Conservation (phyloP, 2,329 filamentous ascomycete genomes). For the Aspergillus quadricinctus region DNA sequence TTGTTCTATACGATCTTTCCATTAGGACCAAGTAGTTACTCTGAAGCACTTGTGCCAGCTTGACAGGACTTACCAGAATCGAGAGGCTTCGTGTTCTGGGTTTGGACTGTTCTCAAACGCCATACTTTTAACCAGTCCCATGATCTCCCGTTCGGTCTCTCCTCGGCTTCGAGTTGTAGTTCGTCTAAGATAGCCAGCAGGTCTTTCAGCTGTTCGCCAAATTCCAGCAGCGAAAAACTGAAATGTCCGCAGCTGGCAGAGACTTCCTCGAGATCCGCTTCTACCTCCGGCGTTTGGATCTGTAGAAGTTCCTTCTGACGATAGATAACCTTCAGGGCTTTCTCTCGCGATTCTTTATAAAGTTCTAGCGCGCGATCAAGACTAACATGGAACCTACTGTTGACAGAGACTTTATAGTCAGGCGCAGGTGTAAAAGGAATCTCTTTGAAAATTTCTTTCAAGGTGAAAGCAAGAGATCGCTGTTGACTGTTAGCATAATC, state of each 20-base stretch:
- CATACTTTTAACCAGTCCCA: slow-evolving; percentile 91
- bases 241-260: slow-evolving; percentile 98
- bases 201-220: slow-evolving; percentile 81
- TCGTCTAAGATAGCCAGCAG: slow-evolving; percentile 84
- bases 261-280: slow-evolving; percentile 94
- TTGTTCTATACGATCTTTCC: slow-evolving; percentile 11
- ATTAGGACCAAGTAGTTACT: background rate
- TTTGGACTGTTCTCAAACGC: slow-evolving; percentile 36
- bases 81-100: slow-evolving; percentile 17
- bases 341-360: slow-evolving; percentile 70
- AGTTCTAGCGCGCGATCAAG: slow-evolving; percentile 74
- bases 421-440: slow-evolving; percentile 71
- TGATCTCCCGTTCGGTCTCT: slow-evolving; percentile 57
- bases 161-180: slow-evolving; percentile 64
- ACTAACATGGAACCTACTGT: slow-evolving; percentile 75
- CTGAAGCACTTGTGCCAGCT: slow-evolving; percentile 1
- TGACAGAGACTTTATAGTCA: slow-evolving; percentile 65
- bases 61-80: slow-evolving; percentile 28
- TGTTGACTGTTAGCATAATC: slow-evolving; percentile 21
- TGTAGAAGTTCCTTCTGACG: slow-evolving; percentile 69
- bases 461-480: slow-evolving; percentile 87
- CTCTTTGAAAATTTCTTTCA: slow-evolving; percentile 83
- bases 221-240: slow-evolving; percentile 83
- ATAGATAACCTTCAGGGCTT: slow-evolving; percentile 76
- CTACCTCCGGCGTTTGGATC: slow-evolving; percentile 65